Base-by-base conservation (phyloP, 1,284 basidiomycete species). In the Pascua guehoae region DNA sequence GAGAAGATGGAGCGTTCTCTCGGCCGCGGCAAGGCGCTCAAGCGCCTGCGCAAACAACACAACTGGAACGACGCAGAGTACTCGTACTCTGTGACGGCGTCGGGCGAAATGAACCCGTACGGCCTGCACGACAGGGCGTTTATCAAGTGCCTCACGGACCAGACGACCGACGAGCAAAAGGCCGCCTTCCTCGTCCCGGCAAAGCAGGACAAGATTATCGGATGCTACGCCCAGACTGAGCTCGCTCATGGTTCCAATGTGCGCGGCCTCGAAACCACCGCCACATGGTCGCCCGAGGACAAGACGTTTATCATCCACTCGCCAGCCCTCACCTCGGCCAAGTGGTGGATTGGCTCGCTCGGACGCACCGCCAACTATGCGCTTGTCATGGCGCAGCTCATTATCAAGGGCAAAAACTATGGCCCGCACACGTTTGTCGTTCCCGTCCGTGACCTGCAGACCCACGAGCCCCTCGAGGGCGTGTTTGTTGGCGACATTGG, bases 351-450 rank as follows among this genome's bases (percentile, higher is more conserved):
- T 63, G 82, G 82, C 47, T 81, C 81, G 39, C 81, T 82, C 2
- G 82, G 82, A 1, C 79, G 79, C 51, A 81, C 82, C 4, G 82
- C 82, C 10, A 84, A 81, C 8, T 80, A 83, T 67, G 80, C 80
- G 56, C 77, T 81, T 47, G 81, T 82, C 8, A 83, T 83, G 62
- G 82, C 82, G 2, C 81, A 81, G 65, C 71, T 84, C 52, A 78
- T 81, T 47, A 70, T 83, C 57, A 76, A 80, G 56, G 82, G 81
- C 44, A 81, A 81, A 72, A 72, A 69, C 57, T 73, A 81, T 66
- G 82, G 82, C 15, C 79, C 79, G 36, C 83, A 84, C 76, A 83
- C 81, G 4, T 83, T 83, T 67, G 78, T 83, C 47, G 80, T 81
- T 2, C 81, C 80, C 56, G 69, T 83, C 16, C 73, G 82, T 48